Conservation (phyloP, 768 basidiomycete genomes). For the Asterophora lycoperdoides region DNA sequence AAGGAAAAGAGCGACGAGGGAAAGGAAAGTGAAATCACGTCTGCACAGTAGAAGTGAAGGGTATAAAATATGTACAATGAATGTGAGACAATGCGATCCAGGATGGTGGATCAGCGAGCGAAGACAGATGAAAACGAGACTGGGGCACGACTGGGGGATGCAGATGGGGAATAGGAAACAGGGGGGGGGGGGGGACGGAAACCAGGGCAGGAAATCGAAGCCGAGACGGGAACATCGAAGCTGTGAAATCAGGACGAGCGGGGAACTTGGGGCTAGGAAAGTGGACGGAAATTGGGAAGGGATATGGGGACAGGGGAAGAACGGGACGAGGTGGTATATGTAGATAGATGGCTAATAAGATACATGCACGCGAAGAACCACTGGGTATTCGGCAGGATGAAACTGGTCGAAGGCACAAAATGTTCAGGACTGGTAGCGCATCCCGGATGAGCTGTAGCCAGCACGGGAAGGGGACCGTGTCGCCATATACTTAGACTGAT, state of each 20-base stretch:
- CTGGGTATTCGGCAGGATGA: constrained; percentile 13
- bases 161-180: no score
- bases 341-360: constrained; percentile 24
- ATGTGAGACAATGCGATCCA: constrained; percentile 10
- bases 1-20: constrained; percentile 26
- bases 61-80: constrained; percentile 33
- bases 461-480: constrained; percentile 26
- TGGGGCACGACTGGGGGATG: no score
- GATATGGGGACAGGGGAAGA: not conserved
- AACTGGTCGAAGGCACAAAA: constrained; percentile 13
- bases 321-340: constrained; percentile 7
- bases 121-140: not conserved
- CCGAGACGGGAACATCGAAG: no score
- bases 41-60: constrained; percentile 10
- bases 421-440: constrained; percentile 18
- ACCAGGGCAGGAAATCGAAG: no score
- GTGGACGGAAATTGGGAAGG: no score
- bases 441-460: constrained; percentile 20
- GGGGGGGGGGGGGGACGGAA: no score
- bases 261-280: no score
- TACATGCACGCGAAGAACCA: constrained; percentile 24
- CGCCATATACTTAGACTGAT: constrained; percentile 16
- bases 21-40: constrained; percentile 21
- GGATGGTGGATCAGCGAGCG: constrained; percentile 9
- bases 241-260: no score